These are phyloP conservation scores for Fusarium equiseti DNA, from an alignment of 2,329 filamentous ascomycete species.

Conservation along the genomic window DNA sequence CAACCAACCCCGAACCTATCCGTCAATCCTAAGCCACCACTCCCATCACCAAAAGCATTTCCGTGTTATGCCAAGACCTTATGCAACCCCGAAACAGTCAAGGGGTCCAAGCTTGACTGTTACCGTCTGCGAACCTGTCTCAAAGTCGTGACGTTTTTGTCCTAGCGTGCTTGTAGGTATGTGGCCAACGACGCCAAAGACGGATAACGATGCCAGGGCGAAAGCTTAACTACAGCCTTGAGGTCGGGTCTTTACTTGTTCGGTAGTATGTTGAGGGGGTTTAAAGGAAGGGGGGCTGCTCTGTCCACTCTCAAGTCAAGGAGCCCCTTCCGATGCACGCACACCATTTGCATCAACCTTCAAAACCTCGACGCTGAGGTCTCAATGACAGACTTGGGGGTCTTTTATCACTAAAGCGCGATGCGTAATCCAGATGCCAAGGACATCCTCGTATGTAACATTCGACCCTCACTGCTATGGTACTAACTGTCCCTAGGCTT, in stretches of 20 bases:
- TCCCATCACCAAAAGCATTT: no score
- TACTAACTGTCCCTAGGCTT: not conserved
- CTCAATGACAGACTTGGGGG: not conserved
- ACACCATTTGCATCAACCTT: not conserved
- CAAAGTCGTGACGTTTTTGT: not conserved
- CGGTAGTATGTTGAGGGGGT: fast-evolving
- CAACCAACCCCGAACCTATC: not conserved
- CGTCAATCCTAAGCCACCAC: not conserved
- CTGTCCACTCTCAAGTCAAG: not conserved
- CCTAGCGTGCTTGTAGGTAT: slow-evolving; percentile 18
- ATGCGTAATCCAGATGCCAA: slow-evolving; percentile 1
- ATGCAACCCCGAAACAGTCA: not conserved
- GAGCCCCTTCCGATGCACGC: not conserved
- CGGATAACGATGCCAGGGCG: not conserved
- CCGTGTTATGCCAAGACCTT: not conserved
- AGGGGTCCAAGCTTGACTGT: not conserved
- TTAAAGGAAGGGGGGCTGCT: not conserved
- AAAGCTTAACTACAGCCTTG: not conserved
- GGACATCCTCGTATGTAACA: not conserved
- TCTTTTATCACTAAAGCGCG: no score
- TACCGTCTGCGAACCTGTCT: not conserved
- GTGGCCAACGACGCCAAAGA: not conserved
- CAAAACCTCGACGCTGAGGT: no score
- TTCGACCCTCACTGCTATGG: fast-evolving
- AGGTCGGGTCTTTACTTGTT: not conserved